phyloP scores from a whole-genome alignment of 306 rosid species.

The Purshia tridentata region DNA sequence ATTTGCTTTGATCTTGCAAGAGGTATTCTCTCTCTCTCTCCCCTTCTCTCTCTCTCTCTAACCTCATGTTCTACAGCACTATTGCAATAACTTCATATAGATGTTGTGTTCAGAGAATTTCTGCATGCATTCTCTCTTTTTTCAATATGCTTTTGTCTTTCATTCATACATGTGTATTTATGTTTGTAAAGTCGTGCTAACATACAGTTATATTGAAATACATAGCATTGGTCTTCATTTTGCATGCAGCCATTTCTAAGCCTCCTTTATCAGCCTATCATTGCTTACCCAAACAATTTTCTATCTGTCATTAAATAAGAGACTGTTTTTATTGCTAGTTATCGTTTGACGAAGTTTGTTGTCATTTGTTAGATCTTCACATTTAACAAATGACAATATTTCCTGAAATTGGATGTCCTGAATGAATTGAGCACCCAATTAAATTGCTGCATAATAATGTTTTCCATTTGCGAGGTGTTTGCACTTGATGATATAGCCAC shows the following conservation, averaged over 20 bases:
- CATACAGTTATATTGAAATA: not conserved
- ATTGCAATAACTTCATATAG: no score
- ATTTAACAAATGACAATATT: not conserved
- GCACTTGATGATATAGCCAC: not conserved
- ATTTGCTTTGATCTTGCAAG: conserved; percentile 86
- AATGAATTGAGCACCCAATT: not conserved
- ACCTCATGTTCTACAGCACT: no score
- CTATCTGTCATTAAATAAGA: not conserved
- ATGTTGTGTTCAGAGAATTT: not conserved
- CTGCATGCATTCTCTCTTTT: not conserved
- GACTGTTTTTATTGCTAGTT: not conserved
- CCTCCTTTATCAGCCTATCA: not conserved
- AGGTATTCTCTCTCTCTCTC: conserved; percentile 48
- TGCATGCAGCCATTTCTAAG: not conserved
- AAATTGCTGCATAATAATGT: not conserved
- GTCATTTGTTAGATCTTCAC: not conserved
- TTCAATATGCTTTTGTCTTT: not conserved
- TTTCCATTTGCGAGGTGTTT: not conserved
- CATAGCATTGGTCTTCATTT: not conserved
- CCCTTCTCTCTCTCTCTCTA: not conserved
- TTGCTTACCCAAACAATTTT: not conserved
- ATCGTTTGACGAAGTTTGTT: not conserved
- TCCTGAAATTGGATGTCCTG: not conserved
- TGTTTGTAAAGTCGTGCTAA: not conserved
- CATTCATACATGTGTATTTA: not conserved